phyloP scores from a whole-genome alignment of 768 basidiomycete genomes.

The Neoboletus subvelutipes region DNA sequence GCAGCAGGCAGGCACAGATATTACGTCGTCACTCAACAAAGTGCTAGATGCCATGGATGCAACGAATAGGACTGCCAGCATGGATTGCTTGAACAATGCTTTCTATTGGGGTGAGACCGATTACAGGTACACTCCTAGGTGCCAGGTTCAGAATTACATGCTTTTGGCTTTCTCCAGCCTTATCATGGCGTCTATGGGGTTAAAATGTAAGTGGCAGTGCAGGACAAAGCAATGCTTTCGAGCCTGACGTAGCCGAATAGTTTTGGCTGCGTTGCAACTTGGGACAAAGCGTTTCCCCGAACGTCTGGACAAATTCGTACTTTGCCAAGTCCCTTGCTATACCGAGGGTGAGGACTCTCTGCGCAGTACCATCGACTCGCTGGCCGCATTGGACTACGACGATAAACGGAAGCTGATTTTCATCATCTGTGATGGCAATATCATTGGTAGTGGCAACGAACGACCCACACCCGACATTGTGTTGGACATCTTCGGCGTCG shows the following conservation, averaged over 20 bases:
- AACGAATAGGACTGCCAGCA: slow-evolving; percentile 38
- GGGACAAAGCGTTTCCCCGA: slow-evolving; percentile 60
- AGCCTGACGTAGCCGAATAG: slow-evolving; percentile 34
- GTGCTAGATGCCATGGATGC: slow-evolving; percentile 43
- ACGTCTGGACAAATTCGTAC: slow-evolving; percentile 65
- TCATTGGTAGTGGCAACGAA: slow-evolving; percentile 69
- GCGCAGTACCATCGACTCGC: slow-evolving; percentile 65
- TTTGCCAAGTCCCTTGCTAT: slow-evolving; percentile 70
- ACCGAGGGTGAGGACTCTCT: slow-evolving; percentile 72
- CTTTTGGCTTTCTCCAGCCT: slow-evolving; percentile 54
- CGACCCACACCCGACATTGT: slow-evolving; percentile 65
- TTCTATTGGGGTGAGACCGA: slow-evolving; percentile 60
- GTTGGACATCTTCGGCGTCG: slow-evolving; percentile 65
- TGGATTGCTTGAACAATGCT: slow-evolving; percentile 56
- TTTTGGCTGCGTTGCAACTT: slow-evolving; percentile 65
- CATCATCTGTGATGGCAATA: slow-evolving; percentile 69
- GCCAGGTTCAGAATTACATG: slow-evolving; percentile 61
- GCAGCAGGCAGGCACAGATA: slow-evolving; percentile 59
- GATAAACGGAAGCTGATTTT: slow-evolving; percentile 70
- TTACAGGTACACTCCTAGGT: slow-evolving; percentile 54
- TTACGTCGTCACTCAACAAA: slow-evolving; percentile 50
- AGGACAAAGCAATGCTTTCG: not conserved
- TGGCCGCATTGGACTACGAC: slow-evolving; percentile 63
- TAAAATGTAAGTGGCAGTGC: slow-evolving; percentile 52
- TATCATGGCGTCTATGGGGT: slow-evolving; percentile 52